Evolutionary conservation across 306 rosid genomes (phyloP).

Genomic region (Ziziphus jujuba): DNA sequence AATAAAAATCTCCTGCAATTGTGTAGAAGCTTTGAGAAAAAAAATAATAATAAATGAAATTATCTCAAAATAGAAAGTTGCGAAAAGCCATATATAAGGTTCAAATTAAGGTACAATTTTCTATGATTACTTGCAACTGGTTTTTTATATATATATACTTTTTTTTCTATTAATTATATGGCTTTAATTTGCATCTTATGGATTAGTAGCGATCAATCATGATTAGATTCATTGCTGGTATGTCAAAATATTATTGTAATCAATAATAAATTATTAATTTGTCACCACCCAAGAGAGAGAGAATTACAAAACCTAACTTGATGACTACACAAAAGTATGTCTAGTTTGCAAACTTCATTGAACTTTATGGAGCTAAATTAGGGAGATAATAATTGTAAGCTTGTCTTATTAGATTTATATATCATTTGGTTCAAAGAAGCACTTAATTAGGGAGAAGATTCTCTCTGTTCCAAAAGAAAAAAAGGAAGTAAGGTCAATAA

Average conservation of each 20-base stretch:
- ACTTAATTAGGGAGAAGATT: conserved; percentile 37
- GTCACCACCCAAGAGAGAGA: not conserved
- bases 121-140: not conserved
- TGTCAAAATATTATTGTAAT: no score
- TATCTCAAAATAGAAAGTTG: not conserved
- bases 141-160: no score
- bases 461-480: conserved; percentile 30
- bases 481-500: conserved; percentile 31
- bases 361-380: conserved; percentile 12
- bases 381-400: conserved; percentile 19
- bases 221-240: not conserved
- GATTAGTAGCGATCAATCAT: not conserved
- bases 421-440: conserved; percentile 26
- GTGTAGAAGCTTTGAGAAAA: not conserved
- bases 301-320: conserved; percentile 2
- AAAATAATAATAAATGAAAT: conserved; percentile 1
- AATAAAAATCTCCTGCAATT: no score
- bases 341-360: not conserved
- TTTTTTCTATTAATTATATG: not conserved
- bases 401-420: conserved; percentile 26
- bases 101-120: not conserved
- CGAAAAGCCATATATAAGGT: not conserved
- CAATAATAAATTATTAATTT: not conserved
- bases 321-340: conserved; percentile 1
- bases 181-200: no score